A percentile compares a stretch with the other conserved stretches of the same genome.
phyloP scores from a whole-genome alignment of 2,329 filamentous ascomycete genomes.

The Aspergillus vadensis region DNA sequence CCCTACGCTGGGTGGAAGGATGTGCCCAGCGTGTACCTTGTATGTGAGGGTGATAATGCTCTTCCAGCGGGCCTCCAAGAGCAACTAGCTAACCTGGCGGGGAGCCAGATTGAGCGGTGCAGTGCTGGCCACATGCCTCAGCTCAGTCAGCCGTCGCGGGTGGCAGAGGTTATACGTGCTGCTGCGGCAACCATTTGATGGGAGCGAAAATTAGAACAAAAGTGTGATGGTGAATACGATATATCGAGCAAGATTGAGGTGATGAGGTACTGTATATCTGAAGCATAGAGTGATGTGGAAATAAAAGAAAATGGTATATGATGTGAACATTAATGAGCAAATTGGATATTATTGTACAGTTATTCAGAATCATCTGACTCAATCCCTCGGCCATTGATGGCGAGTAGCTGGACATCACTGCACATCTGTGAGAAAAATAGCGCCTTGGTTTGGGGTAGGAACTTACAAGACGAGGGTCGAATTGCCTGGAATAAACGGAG shows the following conservation, averaged over 20 bases:
- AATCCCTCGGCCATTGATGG: constrained; percentile 12
- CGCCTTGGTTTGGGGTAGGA: background rate
- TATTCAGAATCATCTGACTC: constrained; percentile 11
- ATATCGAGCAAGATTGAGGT: background rate
- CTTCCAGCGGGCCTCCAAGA: constrained; percentile 4
- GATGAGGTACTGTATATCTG: background rate
- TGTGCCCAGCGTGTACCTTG: constrained; percentile 5
- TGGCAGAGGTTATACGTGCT: background rate
- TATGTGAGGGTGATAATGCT: background rate
- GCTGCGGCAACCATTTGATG: background rate
- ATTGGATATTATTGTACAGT: background rate
- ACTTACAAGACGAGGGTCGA: constrained; percentile 25
- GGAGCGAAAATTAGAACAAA: background rate
- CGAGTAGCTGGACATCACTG: constrained; percentile 13
- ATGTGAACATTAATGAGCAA: background rate
- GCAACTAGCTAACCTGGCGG: background rate
- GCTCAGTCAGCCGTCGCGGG: constrained; percentile 1
- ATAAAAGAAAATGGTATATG: background rate
- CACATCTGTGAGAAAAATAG: background rate
- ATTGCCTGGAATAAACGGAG: constrained; percentile 24
- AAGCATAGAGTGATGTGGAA: background rate
- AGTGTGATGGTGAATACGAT: background rate
- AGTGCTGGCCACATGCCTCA: constrained; percentile 5
- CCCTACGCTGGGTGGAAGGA: constrained; percentile 7
- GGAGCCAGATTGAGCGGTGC: background rate